Evolutionary conservation across 805 yeast species (phyloP), one percentile per base, ranked within the genome.

Genomic region (Jamesozyma spencerorum): DNA sequence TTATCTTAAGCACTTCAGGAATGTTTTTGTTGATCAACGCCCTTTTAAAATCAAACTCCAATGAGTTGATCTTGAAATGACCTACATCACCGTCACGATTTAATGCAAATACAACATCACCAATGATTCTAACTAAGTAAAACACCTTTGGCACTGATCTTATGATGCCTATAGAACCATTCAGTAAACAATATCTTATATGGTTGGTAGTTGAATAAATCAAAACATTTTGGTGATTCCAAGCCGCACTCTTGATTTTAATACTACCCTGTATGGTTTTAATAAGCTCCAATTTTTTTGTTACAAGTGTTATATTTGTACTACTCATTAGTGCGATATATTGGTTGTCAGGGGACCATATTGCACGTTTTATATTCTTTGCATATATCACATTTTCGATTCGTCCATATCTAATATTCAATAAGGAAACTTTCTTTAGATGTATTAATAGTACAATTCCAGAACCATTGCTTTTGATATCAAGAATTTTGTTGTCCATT

Each of bases 211-310:
- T 92, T 15, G 97, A 81, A 66, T 90, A 92, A 49, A 92, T 72
- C 60, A 92, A 72, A 24, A 92, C 95, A 39, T 90, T 90, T 35
- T 83, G 69, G 51, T 86, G 95, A 62, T 92, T 97, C 97, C 97
- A 92, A n/a, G 94, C 85, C 34, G 96, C 96, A 66, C 94, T 80
- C 69, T 92, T 92, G 56, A 92, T 86, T 61, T 98, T 74, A 51
- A 90, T 90, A 3, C 97, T 88, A 69, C 92, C 98, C 60, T 86
- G 96, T 76, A 86, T 72, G 2, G 94, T 77, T 40, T 87, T 78
- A 31, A 87, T 70, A 41, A 77, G 65, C 56, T 85, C 86, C 51
- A 90, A 71, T 47, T 78, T 80, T 59, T 78, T 81, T 54, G 76
- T 79, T 22, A 87, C 94, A 53, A 92, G 79, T 8, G 95, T 82